Evolutionary conservation across 225 moss, liverwort and hornwort genomes (phyloP), one percentile per base, ranked within the genome.

Genomic region (Sphagnum contortum): DNA sequence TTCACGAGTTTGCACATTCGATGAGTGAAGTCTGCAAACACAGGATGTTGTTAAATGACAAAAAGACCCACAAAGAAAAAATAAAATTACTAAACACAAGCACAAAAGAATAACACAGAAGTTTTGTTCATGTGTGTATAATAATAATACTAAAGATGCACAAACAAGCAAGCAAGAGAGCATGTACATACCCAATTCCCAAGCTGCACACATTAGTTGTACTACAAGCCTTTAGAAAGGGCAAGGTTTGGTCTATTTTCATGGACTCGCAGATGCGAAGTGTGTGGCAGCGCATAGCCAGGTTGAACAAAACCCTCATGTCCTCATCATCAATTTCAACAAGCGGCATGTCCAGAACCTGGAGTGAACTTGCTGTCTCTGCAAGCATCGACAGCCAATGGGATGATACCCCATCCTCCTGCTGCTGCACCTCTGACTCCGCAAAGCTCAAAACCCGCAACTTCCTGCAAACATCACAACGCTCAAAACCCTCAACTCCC

Each of bases 11-110:
- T 84, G 77, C 9, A 60, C 64, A 13, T 75, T 84, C 66, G 66
- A 75, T 2, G 84, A 84, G 66, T 84, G 80, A 10, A 84, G 66
- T 46, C 84, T 85, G 78, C 69, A 69, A 14, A 70, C 4, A 45
- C 57, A 57, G 53, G 10, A 10, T 29, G 29, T 29, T 29, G 29
- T 29, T 52, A 52, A 52, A 52, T 6, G 9, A 52, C 7, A 52
- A 52, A 9, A 52, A 52, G 6, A 52, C 52, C 52, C 6, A 52
- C 52, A 5, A 52, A 52, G 52, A 5, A 2, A 9, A 52, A 9
- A 9, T 52, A 52, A 9, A 52, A 5, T 5, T 9, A 52, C 52
- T 9, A 52, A 52, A 29, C 29, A 29, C 29, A 29, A 29, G 29
- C 29, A 29, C 29, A 29, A 29, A 29, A 29, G 29, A 29, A 29